phyloP scores from a whole-genome alignment of 306 rosid genomes.

The Begonia loranthoides region DNA sequence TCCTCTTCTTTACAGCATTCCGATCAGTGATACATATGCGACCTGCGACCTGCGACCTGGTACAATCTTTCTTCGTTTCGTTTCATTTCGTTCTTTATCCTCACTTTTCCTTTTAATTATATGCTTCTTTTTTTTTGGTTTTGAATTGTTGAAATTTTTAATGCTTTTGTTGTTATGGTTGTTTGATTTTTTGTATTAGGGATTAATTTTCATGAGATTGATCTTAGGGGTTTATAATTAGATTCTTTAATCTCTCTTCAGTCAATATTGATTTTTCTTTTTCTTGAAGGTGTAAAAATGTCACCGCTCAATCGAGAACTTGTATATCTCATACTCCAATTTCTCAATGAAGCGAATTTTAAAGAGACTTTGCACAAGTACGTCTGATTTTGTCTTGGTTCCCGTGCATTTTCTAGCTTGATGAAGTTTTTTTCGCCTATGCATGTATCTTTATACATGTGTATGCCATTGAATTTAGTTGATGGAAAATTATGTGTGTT shows the following conservation, averaged over 20 bases:
- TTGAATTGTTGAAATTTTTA: neutral
- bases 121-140: neutral
- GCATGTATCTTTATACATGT: neutral
- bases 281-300: constrained; percentile 36
- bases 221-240: constrained; percentile 39
- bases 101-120: constrained; percentile 9
- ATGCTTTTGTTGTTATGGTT: neutral
- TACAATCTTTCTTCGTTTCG: constrained; percentile 13
- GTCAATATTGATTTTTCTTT: constrained; percentile 2
- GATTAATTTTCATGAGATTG: constrained; percentile 20
- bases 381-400: constrained; percentile 5
- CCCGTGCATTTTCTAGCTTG: neutral
- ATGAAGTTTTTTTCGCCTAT: neutral
- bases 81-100: neutral
- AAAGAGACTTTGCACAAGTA: constrained; percentile 95
- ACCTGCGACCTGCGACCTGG: constrained; percentile 33
- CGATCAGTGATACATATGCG: constrained; percentile 63
- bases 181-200: neutral
- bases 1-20: constrained; percentile 20
- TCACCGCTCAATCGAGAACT: constrained; percentile 96
- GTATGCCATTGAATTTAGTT: neutral
- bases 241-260: constrained; percentile 6
- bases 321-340: constrained; percentile 97
- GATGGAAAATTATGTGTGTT: constrained; percentile 10
- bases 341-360: constrained; percentile 95